Evolutionary conservation across 2,329 filamentous ascomycete genomes (phyloP).

Genomic region (Aspergillus sclerotialis): DNA sequence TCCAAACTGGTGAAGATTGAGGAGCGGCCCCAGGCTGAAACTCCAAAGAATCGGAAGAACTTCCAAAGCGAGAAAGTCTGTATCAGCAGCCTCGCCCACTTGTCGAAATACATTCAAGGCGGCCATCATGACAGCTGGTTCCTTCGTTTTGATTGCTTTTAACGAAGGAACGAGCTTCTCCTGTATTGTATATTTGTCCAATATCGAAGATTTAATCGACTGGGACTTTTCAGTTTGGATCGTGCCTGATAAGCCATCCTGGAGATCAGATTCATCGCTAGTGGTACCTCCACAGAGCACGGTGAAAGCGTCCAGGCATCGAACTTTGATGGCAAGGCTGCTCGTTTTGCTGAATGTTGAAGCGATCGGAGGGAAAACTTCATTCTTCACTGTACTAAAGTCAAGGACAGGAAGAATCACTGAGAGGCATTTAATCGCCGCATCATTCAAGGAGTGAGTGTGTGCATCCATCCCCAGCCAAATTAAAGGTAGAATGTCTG

Average conservation of each 20-base stretch:
- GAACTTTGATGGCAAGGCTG: constrained; percentile 89
- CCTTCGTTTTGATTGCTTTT: constrained; percentile 92
- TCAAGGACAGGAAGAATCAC: constrained; percentile 81
- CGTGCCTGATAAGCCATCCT: constrained; percentile 71
- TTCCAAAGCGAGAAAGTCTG: constrained; percentile 87
- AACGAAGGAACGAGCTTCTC: constrained; percentile 91
- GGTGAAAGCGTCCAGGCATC: constrained; percentile 82
- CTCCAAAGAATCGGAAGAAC: constrained; percentile 83
- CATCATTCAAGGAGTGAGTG: constrained; percentile 83
- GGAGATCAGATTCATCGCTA: constrained; percentile 38
- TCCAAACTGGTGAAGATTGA: constrained; percentile 83
- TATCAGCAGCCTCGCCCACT: constrained; percentile 73
- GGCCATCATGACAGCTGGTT: constrained; percentile 95
- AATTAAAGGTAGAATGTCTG: constrained; percentile 83
- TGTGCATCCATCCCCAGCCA: constrained; percentile 77
- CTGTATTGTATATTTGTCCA: constrained; percentile 98
- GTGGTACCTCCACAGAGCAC: constrained; percentile 75
- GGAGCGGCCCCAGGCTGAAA: constrained; percentile 82
- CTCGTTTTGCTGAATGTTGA: constrained; percentile 86
- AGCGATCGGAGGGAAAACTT: constrained; percentile 88
- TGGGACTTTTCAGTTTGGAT: constrained; percentile 45
- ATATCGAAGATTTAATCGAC: constrained; percentile 62
- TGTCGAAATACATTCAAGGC: constrained; percentile 77
- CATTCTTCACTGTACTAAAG: constrained; percentile 94
- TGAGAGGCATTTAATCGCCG: constrained; percentile 70